Evolutionary conservation across 768 basidiomycete genomes (phyloP).

Genomic region (Pleurotus djamor): DNA sequence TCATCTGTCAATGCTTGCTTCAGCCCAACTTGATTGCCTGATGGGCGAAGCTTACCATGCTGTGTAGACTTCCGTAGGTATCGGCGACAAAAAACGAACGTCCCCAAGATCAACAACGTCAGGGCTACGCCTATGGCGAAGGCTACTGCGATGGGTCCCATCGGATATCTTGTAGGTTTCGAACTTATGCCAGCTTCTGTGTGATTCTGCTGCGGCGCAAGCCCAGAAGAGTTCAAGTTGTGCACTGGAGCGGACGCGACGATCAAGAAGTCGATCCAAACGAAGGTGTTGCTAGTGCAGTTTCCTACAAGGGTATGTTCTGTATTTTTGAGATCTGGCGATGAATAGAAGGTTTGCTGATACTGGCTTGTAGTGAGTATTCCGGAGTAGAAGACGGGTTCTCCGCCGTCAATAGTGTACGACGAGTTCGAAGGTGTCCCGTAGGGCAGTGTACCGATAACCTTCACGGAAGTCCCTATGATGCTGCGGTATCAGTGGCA

Average conservation of each 20-base stretch:
- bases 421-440: background rate
- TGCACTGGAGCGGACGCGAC: background rate
- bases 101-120: too few relatives aligned
- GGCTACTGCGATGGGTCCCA: too few relatives aligned
- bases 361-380: background rate
- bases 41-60: too few relatives aligned
- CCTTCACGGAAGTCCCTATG: background rate
- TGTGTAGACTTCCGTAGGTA: too few relatives aligned
- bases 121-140: too few relatives aligned
- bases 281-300: background rate
- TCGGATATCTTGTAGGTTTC: too few relatives aligned
- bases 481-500: too few relatives aligned
- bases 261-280: background rate
- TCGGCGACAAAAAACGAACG: too few relatives aligned
- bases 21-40: too few relatives aligned
- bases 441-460: background rate
- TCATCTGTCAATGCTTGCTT: too few relatives aligned
- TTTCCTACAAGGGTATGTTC: background rate
- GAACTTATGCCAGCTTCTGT: background rate
- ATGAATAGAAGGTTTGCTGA: background rate
- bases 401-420: background rate
- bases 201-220: background rate
- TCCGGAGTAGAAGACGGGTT: background rate
- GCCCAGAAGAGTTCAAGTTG: background rate
- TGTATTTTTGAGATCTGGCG: background rate